These are phyloP conservation scores for Spongospora subterranea DNA, from an alignment of 208 protist species.

Conservation along the genomic window DNA sequence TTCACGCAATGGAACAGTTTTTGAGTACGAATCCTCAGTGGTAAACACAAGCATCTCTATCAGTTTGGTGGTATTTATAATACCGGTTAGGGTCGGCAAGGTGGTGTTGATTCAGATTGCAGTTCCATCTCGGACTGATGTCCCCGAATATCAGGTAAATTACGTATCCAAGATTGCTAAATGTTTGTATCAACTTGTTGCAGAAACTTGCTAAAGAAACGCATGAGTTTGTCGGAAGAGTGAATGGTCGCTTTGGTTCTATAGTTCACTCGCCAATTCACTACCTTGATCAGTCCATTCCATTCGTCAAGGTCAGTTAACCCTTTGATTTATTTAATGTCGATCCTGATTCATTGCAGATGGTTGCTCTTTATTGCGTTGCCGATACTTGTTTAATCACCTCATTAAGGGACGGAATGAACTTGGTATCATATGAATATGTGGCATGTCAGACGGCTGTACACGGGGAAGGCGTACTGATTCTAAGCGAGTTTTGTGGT, in stretches of 20 bases:
- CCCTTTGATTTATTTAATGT: background rate
- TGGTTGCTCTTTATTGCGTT: background rate
- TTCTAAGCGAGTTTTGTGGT: constrained; percentile 49
- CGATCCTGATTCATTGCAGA: background rate
- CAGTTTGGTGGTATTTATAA: background rate
- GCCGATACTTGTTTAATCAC: constrained; percentile 62
- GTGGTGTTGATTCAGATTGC: constrained; percentile 78
- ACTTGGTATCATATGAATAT: constrained; percentile 68
- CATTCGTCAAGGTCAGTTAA: constrained; percentile 61
- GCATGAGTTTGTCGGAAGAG: constrained; percentile 78
- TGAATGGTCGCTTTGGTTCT: constrained; percentile 80
- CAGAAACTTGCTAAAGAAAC: constrained; percentile 64
- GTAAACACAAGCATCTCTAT: constrained; percentile 55
- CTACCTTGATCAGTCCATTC: constrained; percentile 76
- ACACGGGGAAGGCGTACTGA: constrained; percentile 11
- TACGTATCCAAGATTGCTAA: background rate
- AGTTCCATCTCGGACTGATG: constrained; percentile 72
- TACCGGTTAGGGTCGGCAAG: constrained; percentile 47
- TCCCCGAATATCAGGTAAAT: constrained; percentile 11
- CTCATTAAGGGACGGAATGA: constrained; percentile 70
- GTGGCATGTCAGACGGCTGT: constrained; percentile 36
- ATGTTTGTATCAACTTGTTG: background rate
- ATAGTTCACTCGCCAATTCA: constrained; percentile 70
- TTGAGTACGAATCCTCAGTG: constrained; percentile 62
- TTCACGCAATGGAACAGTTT: constrained; percentile 69